These are phyloP conservation scores for Pyricularia pennisetigena DNA, from an alignment of 2,329 filamentous ascomycete species.

Conservation along the genomic window DNA sequence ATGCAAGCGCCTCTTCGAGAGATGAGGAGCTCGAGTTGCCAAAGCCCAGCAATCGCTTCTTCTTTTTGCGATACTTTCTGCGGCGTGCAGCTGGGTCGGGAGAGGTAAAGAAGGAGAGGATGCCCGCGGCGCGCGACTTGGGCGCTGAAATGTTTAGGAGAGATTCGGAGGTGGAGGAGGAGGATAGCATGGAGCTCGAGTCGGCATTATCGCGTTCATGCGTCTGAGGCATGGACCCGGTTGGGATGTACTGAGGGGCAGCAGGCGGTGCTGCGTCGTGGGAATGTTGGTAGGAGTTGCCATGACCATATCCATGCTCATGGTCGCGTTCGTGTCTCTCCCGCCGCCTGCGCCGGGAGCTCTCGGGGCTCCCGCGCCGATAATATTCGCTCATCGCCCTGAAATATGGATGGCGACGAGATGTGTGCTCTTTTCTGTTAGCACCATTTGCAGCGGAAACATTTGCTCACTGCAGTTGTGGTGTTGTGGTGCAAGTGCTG, in stretches of 20 bases:
- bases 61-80: conserved; percentile 20
- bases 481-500: background rate
- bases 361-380: conserved; percentile 46
- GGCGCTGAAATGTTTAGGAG: conserved; percentile 23
- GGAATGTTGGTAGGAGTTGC: background rate
- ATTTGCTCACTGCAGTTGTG: background rate
- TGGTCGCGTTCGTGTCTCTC: conserved; percentile 19
- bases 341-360: conserved; percentile 39
- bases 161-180: conserved; percentile 23
- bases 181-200: conserved; percentile 17
- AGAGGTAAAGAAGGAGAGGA: conserved; percentile 23
- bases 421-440: background rate
- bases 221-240: conserved; percentile 4
- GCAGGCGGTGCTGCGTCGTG: conserved; percentile 1
- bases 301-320: background rate
- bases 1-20: conserved; percentile 45
- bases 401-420: conserved; percentile 2
- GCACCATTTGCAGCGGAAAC: background rate
- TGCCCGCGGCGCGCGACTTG: conserved; percentile 16
- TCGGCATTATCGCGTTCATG: conserved; percentile 14
- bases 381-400: conserved; percentile 40
- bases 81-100: conserved; percentile 13
- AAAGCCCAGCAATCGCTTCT: conserved; percentile 35
- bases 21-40: conserved; percentile 45
- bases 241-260: conserved; percentile 5